A percentile compares a stretch with the other conserved stretches of the same genome.
Conservation (phyloP, 164 flowering plant genomes). For the Vitis rupestris region DNA sequence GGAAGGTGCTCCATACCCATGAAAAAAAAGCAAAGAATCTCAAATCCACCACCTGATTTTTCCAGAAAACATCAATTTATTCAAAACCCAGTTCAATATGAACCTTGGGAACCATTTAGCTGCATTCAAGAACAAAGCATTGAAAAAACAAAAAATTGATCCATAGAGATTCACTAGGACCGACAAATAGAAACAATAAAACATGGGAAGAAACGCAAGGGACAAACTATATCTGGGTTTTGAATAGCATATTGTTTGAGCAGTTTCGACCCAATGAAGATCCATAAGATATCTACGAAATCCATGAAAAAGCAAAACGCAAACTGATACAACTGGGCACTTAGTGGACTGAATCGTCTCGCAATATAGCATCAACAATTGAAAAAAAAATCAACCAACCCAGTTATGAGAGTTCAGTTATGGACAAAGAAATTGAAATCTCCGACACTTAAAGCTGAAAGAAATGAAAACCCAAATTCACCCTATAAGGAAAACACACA, state of each 20-base stretch:
- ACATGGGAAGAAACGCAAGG: neutral
- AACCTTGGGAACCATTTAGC: neutral
- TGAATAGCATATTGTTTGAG: neutral
- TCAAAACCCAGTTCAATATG: neutral
- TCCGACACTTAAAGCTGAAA: too few relatives aligned
- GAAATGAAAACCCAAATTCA: too few relatives aligned
- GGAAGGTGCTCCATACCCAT: constrained; percentile 75
- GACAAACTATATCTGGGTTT: constrained; percentile 1
- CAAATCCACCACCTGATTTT: neutral
- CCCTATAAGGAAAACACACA: too few relatives aligned
- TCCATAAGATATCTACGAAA: neutral
- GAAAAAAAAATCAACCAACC: too few relatives aligned
- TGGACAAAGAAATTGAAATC: too few relatives aligned
- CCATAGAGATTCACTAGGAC: neutral
- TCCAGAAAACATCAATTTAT: neutral
- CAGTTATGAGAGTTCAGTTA: too few relatives aligned
- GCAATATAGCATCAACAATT: too few relatives aligned
- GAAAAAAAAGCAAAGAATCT: neutral
- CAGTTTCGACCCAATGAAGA: neutral
- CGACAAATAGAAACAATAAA: neutral
- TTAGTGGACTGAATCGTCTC: too few relatives aligned
- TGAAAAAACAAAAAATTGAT: neutral
- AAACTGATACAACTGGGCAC: too few relatives aligned
- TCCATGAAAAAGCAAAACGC: neutral
- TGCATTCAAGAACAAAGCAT: neutral